Evolutionary conservation across 1,284 basidiomycete species (phyloP).

Genomic region (Rhodotorula mucilaginosa): DNA sequence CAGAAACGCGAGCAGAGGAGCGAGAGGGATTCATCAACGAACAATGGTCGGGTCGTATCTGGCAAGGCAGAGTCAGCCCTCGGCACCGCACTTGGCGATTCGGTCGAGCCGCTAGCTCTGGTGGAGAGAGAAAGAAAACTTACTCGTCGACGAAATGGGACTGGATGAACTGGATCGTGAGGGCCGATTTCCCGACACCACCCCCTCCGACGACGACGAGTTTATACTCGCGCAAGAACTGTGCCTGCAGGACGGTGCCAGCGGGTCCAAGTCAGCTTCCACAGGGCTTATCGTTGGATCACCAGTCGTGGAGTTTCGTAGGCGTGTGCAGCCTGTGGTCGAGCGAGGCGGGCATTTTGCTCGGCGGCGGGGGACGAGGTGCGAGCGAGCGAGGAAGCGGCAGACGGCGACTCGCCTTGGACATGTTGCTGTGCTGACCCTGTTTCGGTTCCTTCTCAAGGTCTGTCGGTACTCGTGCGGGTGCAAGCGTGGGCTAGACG

Average conservation of each 20-base stretch:
- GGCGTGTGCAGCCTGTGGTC: too few species aligned
- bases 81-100: background rate
- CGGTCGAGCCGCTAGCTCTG: background rate
- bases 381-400: too few species aligned
- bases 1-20: background rate
- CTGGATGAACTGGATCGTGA: conserved; percentile 91
- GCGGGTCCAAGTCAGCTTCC: too few species aligned
- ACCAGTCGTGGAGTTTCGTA: too few species aligned
- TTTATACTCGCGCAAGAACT: conserved; percentile 74
- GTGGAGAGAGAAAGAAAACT: conserved; percentile 51
- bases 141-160: conserved; percentile 98
- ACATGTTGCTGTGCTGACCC: too few species aligned
- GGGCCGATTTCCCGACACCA: conserved; percentile 66
- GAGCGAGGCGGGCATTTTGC: too few species aligned
- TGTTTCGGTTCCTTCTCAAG: too few species aligned
- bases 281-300: too few species aligned
- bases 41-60: conserved; percentile 34
- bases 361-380: too few species aligned
- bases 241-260: conserved; percentile 59
- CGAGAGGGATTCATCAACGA: conserved; percentile 1
- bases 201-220: conserved; percentile 97
- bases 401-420: too few species aligned
- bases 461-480: too few species aligned
- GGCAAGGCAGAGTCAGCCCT: background rate
- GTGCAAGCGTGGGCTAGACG: too few species aligned